Evolutionary conservation across 2,329 filamentous ascomycete genomes (phyloP).

Genomic region (Hymenoscyphus fraxineus): DNA sequence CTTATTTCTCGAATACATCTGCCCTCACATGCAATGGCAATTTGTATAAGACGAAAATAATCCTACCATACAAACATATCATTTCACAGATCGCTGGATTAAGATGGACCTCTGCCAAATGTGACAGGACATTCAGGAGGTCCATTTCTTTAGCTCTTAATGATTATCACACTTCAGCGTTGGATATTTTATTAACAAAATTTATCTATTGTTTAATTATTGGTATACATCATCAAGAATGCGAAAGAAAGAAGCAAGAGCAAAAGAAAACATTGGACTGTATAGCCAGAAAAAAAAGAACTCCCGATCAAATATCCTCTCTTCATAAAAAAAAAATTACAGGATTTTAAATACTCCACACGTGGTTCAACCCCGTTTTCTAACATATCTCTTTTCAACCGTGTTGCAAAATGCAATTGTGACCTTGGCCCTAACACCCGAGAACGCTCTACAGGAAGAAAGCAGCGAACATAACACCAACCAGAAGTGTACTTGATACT

Average conservation of each 20-base stretch:
- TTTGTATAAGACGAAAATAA: no score
- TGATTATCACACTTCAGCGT: not conserved
- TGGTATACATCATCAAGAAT: slow-evolving; percentile 5
- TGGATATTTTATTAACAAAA: not conserved
- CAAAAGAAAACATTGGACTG: slow-evolving; percentile 29
- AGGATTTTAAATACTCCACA: slow-evolving; percentile 2
- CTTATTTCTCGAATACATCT: no score
- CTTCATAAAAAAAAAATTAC: not conserved
- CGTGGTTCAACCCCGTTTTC: not conserved
- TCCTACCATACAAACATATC: no score
- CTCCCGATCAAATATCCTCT: slow-evolving; percentile 1
- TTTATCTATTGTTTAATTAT: not conserved
- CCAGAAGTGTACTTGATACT: slow-evolving; percentile 5
- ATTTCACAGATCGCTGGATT: no score
- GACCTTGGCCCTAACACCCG: not conserved
- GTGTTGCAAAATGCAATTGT: not conserved
- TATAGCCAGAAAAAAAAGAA: not conserved
- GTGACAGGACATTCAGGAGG: no score
- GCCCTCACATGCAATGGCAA: no score
- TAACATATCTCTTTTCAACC: not conserved
- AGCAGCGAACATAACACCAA: slow-evolving; percentile 16
- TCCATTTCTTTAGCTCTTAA: not conserved
- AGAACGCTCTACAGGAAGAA: slow-evolving; percentile 37
- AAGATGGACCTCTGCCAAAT: no score
- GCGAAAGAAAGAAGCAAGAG: slow-evolving; percentile 27